Evolutionary conservation across 805 yeast genomes (phyloP), one percentile per base, ranked within the genome.

Genomic region (Starmera quercuum): DNA sequence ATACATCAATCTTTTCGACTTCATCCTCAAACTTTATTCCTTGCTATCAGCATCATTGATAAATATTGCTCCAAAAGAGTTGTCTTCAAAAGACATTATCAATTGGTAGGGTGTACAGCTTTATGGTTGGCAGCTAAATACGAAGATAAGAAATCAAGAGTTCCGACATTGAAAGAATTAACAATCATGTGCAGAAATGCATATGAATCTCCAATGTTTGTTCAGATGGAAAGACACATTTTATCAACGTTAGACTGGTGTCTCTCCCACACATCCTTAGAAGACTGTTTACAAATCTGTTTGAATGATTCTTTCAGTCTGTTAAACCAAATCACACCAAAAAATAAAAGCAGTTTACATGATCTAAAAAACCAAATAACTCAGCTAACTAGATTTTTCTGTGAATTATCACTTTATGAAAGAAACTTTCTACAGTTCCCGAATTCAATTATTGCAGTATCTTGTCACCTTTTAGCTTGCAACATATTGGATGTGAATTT

Each of bases 41-140:
- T 73, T 49, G 78, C 83, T 39, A 70, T 80, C 31, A 74, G 75
- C 45, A 71, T 86, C 38, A 78, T 85, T 33, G 96, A 87, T 56
- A 70, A 90, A 37, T 87, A 87, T 61, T 81, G 92, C 51, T 78
- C 92, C 33, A 78, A 75, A 48, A 66, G 95, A 40, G 75, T 84
- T 7, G 86, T 85, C 2, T 75, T 78, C 54, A 74, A 78, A 45
- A 83, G 79, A 41, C 95, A 86, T 52, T 78, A 82, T 48, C 95
- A 85, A 54, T 64, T 87, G 35, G 83, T 86, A 19, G 88, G 90
- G 20, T 78, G 90, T 44, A 81, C 94, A 1, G 81, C 95, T 19
- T 61, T 87, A 31, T 85, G 95, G 95, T 74, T 87, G 14, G 92
- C 95, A 3, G 74, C 92, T 29, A 87, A 87, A 53, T 66, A 74